phyloP scores from a whole-genome alignment of 2,329 filamentous ascomycete species.

The Cladorrhinum sp. region DNA sequence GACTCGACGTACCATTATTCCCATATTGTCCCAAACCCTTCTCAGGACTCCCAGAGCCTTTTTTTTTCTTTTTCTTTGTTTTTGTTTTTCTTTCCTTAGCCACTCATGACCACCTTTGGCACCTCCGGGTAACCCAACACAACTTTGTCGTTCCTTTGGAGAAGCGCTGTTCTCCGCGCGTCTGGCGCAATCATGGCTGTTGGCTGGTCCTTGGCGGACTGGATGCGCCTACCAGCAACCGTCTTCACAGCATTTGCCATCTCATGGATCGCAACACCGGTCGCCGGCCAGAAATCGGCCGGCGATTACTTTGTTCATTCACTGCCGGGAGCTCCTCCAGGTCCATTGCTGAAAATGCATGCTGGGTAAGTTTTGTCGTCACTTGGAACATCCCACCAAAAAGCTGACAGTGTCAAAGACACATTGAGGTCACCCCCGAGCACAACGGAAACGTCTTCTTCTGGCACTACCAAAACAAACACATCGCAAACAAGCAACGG shows the following conservation, averaged over 20 bases:
- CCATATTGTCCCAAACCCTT: neutral
- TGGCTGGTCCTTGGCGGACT: constrained; percentile 20
- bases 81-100: constrained; percentile 2
- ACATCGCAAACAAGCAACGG: constrained; percentile 86
- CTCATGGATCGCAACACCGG: constrained; percentile 38
- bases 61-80: neutral
- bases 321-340: constrained; percentile 78
- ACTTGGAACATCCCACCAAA: neutral
- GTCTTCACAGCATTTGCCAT: constrained; percentile 38
- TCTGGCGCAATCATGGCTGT: constrained; percentile 22
- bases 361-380: constrained; percentile 67
- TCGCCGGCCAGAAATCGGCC: constrained; percentile 50
- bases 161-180: constrained; percentile 11
- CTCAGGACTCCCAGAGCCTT: neutral
- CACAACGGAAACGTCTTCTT: constrained; percentile 95
- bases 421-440: constrained; percentile 83
- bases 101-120: constrained; percentile 19
- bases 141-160: constrained; percentile 8
- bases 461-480: constrained; percentile 95
- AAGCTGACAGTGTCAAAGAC: constrained; percentile 49
- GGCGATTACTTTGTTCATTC: constrained; percentile 88
- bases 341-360: constrained; percentile 89
- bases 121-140: constrained; percentile 22
- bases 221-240: constrained; percentile 28
- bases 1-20: neutral